phyloP scores from a whole-genome alignment of 2,329 filamentous ascomycete genomes.

The Fusarium algeriense region DNA sequence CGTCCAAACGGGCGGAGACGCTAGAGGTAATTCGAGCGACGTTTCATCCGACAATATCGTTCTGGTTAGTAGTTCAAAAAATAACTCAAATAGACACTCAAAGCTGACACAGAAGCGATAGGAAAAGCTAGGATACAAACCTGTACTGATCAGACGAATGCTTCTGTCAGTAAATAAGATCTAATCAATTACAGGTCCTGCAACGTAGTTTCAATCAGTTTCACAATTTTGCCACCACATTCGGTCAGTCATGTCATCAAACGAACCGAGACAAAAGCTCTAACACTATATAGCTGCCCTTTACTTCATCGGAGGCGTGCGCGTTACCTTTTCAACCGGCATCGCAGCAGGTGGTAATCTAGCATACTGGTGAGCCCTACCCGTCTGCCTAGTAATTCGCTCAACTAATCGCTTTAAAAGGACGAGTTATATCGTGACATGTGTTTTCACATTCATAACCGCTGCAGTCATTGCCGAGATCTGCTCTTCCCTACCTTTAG shows the following conservation, averaged over 20 bases:
- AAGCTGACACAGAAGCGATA: fast-evolving
- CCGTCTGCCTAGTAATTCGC: background rate
- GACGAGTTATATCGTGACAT: background rate
- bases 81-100: background rate
- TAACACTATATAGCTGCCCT: background rate
- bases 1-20: background rate
- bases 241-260: background rate
- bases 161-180: fast-evolving
- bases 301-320: slow-evolving; percentile 5
- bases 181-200: background rate
- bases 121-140: slow-evolving; percentile 4
- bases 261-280: fast-evolving
- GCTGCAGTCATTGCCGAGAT: background rate
- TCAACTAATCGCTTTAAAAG: background rate
- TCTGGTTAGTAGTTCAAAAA: background rate
- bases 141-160: too few species aligned
- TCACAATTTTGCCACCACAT: slow-evolving; percentile 6
- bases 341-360: slow-evolving; percentile 1
- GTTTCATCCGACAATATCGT: background rate
- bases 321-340: background rate
- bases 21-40: background rate
- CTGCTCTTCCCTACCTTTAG: background rate
- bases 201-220: slow-evolving; percentile 4
- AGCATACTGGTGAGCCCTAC: background rate
- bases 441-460: slow-evolving; percentile 4